phyloP scores from a whole-genome alignment of 768 basidiomycete species.

The Phanerodontia chrysosporium region DNA sequence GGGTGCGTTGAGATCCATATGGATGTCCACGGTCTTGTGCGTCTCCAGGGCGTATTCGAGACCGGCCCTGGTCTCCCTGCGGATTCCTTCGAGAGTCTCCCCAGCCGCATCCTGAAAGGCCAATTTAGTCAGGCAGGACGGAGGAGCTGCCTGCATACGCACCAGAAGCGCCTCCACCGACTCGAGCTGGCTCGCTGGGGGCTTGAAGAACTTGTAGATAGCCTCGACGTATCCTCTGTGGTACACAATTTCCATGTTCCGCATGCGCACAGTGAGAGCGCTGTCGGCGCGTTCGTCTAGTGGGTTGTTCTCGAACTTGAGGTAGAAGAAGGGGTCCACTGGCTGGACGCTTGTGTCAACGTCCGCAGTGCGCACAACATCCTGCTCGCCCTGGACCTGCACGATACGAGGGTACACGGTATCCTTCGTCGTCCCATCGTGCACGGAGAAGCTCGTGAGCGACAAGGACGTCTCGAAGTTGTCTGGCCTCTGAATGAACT shows the following conservation, averaged over 20 bases:
- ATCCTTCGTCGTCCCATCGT: constrained; percentile 81
- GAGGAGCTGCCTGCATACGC: constrained; percentile 21
- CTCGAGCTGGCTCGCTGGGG: constrained; percentile 91
- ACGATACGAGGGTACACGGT: constrained; percentile 90
- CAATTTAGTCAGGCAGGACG: constrained; percentile 5
- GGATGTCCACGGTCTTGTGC: constrained; percentile 95
- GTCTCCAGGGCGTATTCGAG: constrained; percentile 89
- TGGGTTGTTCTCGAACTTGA: constrained; percentile 91
- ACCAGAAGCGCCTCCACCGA: constrained; percentile 92
- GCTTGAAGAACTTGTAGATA: constrained; percentile 86
- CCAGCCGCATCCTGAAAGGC: constrained; percentile 74
- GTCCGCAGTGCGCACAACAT: background rate
- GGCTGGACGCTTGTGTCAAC: constrained; percentile 4
- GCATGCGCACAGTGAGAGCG: constrained; percentile 83
- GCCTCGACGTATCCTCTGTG: constrained; percentile 92
- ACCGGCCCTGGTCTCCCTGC: constrained; percentile 91
- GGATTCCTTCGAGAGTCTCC: constrained; percentile 86
- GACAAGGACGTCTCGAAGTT: constrained; percentile 84
- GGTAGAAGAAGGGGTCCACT: constrained; percentile 73
- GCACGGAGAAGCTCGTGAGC: constrained; percentile 81
- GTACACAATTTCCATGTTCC: constrained; percentile 96
- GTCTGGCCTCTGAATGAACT: constrained; percentile 78
- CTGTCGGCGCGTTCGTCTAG: constrained; percentile 89
- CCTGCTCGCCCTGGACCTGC: constrained; percentile 54
- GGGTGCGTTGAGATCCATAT: constrained; percentile 94